phyloP scores from a whole-genome alignment of 495 filamentous ascomycete genomes.

The Tetracladium setigerum region DNA sequence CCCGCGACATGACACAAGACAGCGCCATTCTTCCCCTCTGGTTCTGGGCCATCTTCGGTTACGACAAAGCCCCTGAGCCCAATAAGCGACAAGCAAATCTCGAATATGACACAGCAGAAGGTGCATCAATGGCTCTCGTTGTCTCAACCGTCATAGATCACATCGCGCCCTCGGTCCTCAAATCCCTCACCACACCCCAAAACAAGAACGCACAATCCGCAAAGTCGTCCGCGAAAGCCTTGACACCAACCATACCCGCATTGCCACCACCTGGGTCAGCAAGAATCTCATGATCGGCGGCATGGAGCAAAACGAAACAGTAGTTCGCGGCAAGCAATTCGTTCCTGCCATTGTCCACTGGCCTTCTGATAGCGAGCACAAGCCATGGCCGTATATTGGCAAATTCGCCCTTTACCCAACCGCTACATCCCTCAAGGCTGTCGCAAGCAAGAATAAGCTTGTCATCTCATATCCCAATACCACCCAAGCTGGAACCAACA shows the following conservation, averaged over 20 bases:
- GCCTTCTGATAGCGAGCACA: slow-evolving; percentile 23
- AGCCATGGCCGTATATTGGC: slow-evolving; percentile 22
- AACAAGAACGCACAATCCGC: slow-evolving; percentile 20
- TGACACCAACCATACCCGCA: slow-evolving; percentile 14
- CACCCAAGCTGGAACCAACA: slow-evolving; percentile 24
- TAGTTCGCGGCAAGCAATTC: slow-evolving; percentile 21
- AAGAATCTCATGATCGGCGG: slow-evolving; percentile 26
- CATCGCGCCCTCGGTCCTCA: slow-evolving; percentile 10
- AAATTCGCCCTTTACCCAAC: slow-evolving; percentile 25
- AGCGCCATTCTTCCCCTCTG: slow-evolving; percentile 23
- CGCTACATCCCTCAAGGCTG: slow-evolving; percentile 20
- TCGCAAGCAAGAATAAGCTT: slow-evolving; percentile 18
- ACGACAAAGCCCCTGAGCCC: slow-evolving; percentile 22
- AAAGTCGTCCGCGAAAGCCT: slow-evolving; percentile 21
- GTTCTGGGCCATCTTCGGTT: slow-evolving; percentile 25
- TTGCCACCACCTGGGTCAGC: slow-evolving; percentile 24
- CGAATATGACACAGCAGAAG: slow-evolving; percentile 23
- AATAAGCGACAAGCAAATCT: slow-evolving; percentile 23
- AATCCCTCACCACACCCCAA: slow-evolving; percentile 2
- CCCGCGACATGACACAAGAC: slow-evolving; percentile 23
- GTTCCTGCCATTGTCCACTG: slow-evolving; percentile 27
- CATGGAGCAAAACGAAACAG: slow-evolving; percentile 18
- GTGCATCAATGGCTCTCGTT: slow-evolving; percentile 20
- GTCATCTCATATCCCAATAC: slow-evolving; percentile 24
- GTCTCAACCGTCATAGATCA: slow-evolving; percentile 16